Base-by-base conservation (phyloP, 1,139 yeast species). In the Candida glucosophila region DNA sequence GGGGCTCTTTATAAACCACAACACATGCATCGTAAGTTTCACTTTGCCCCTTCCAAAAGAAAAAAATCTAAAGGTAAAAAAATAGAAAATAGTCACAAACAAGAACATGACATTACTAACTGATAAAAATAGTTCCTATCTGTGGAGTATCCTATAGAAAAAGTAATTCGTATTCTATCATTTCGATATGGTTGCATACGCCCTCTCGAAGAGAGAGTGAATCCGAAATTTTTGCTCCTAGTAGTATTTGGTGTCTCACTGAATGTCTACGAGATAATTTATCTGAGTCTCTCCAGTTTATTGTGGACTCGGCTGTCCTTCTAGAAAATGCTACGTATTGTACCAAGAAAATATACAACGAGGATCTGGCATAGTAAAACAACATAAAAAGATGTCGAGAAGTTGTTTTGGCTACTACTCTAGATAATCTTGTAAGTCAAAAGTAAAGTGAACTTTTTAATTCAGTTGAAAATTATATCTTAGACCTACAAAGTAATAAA, bases 101-200 rank as follows among this genome's bases (percentile, higher is more conserved):
- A 9, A 15, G 14, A 20, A 14, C 5, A 13, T n/a, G 6, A 12
- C 22, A 29, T 25, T 25, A 28, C 26, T n/a, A 26, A 31, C 34
- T 31, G 30, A 35, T 34, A 12, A 8, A 13, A 17, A 13, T 23
- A 43, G 47, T 43, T 13, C 38, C 37, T 5, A 27, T 44, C 3
- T 39, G 49, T 27, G 57, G 55, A 2, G 22, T 48, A 3, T 33
- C 39, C 5, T 34, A 42, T 6, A 44, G 41, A 18, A 29, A 25
- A 10, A 37, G 34, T 19, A 14, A 30, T 2, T 22, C 32, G 2
- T 50, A 49, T 25, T 34, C 47, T 6, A 35, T 49, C 3, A 25
- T 48, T 4, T 38, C 52, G 1, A 14, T 49, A 9, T 50, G 55
- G 53, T 17, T 49, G 7, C 35, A 38, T 22, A 43, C 47, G 1